phyloP scores from a whole-genome alignment of 306 rosid species.

The Prinsepia uniflora region DNA sequence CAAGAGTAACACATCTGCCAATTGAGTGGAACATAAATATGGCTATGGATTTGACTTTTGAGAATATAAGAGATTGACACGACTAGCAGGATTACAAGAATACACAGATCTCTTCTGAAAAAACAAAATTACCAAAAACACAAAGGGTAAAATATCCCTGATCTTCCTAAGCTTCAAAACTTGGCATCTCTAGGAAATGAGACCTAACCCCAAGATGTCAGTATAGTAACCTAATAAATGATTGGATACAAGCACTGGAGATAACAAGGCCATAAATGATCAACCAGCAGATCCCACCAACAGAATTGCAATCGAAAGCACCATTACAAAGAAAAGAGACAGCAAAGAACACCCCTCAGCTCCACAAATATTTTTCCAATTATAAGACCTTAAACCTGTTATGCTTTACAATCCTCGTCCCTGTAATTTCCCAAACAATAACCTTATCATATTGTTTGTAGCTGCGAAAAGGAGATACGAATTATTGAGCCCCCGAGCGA shows the following conservation, averaged over 20 bases:
- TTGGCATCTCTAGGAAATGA: constrained; percentile 28
- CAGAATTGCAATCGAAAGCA: constrained; percentile 49
- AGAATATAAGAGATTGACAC: constrained; percentile 50
- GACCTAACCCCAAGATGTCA: constrained; percentile 36
- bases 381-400: constrained; percentile 46
- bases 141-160: constrained; percentile 17
- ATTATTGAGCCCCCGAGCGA: constrained; percentile 65
- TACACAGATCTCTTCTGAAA: constrained; percentile 23
- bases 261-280: constrained; percentile 29
- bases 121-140: not conserved
- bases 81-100: constrained; percentile 42
- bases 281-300: constrained; percentile 36
- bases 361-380: constrained; percentile 44
- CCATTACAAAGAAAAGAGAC: constrained; percentile 46
- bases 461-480: constrained; percentile 94
- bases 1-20: constrained; percentile 21
- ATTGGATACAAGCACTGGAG: constrained; percentile 41
- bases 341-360: constrained; percentile 39
- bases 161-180: constrained; percentile 40
- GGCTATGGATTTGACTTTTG: constrained; percentile 25
- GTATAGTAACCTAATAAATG: constrained; percentile 31
- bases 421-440: constrained; percentile 23
- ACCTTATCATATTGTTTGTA: constrained; percentile 57
- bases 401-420: constrained; percentile 40
- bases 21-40: constrained; percentile 25